A percentile compares a stretch with the other conserved stretches of the same genome.
phyloP scores from a whole-genome alignment of 306 rosid genomes.

The Prosopis cineraria region DNA sequence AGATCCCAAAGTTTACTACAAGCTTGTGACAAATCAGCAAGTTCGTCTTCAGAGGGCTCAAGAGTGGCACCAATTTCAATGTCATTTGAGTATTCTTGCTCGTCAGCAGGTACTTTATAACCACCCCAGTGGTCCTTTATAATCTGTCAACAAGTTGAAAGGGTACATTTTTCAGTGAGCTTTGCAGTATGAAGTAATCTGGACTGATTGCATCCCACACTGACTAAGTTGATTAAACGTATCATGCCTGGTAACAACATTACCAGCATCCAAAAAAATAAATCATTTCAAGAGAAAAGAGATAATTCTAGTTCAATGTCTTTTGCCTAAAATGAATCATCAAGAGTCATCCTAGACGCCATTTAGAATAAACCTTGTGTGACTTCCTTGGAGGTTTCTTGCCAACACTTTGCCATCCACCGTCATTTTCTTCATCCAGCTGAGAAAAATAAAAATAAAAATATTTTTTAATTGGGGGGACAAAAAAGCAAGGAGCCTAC shows the following conservation, averaged over 20 bases:
- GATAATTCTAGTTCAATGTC: background rate
- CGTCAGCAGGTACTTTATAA: slow-evolving; percentile 64
- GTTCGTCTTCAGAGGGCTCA: slow-evolving; percentile 78
- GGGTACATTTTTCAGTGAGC: slow-evolving; percentile 21
- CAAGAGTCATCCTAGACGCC: slow-evolving; percentile 6
- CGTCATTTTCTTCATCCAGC: slow-evolving; percentile 52
- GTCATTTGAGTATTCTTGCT: slow-evolving; percentile 82
- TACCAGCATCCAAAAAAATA: background rate
- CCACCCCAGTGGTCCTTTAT: slow-evolving; percentile 69
- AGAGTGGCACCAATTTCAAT: slow-evolving; percentile 48
- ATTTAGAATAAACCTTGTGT: slow-evolving; percentile 66
- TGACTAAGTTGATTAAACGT: background rate
- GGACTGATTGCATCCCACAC: slow-evolving; percentile 13
- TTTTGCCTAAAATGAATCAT: slow-evolving; percentile 10
- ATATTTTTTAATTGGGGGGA: background rate
- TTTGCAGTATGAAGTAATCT: slow-evolving; percentile 20
- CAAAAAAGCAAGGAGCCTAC: slow-evolving; percentile 14
- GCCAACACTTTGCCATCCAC: slow-evolving; percentile 85
- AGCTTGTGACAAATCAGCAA: slow-evolving; percentile 70
- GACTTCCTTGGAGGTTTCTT: slow-evolving; percentile 54
- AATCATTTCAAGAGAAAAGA: background rate
- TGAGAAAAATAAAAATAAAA: slow-evolving; percentile 32
- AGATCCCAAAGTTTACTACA: slow-evolving; percentile 89
- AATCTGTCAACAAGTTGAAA: slow-evolving; percentile 52
- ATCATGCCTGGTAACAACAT: slow-evolving; percentile 4